Conservation (phyloP, 495 filamentous ascomycete species). For the Neurospora africana region DNA sequence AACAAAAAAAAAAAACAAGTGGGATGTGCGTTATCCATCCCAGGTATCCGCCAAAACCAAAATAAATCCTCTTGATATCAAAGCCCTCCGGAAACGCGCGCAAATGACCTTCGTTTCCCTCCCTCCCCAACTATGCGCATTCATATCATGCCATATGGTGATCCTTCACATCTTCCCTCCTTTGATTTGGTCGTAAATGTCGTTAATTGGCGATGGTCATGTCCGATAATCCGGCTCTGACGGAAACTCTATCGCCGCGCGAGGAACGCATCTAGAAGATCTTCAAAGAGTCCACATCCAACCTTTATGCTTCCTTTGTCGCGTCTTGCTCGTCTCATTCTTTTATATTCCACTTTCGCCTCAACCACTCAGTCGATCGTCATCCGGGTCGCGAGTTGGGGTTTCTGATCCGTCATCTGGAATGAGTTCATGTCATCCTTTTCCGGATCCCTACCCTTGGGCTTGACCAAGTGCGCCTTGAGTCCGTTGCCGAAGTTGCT, state of each 20-base stretch:
- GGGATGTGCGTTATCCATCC: neutral
- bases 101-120: neutral
- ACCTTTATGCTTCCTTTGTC: neutral
- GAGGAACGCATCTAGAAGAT: neutral
- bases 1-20: neutral
- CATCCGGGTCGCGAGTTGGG: conserved; percentile 64
- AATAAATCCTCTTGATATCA: neutral
- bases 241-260: neutral
- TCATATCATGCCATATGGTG: neutral
- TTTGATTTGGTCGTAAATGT: neutral
- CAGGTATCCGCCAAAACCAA: neutral
- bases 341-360: neutral
- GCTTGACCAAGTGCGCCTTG: conserved; percentile 69
- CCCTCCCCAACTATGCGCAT: neutral
- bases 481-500: conserved; percentile 84
- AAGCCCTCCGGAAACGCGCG: neutral
- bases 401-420: conserved; percentile 46
- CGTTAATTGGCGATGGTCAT: neutral
- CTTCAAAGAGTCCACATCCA: neutral
- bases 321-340: neutral
- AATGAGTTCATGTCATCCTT: conserved; percentile 64
- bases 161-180: conserved; percentile 1
- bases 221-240: neutral
- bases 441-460: conserved; percentile 55
- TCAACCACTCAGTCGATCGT: conserved; percentile 61